Evolutionary conservation across 192 early-diverging fungal genomes (phyloP), one percentile per base, ranked within the genome.

Genomic region (Radiomyces spectabilis): DNA sequence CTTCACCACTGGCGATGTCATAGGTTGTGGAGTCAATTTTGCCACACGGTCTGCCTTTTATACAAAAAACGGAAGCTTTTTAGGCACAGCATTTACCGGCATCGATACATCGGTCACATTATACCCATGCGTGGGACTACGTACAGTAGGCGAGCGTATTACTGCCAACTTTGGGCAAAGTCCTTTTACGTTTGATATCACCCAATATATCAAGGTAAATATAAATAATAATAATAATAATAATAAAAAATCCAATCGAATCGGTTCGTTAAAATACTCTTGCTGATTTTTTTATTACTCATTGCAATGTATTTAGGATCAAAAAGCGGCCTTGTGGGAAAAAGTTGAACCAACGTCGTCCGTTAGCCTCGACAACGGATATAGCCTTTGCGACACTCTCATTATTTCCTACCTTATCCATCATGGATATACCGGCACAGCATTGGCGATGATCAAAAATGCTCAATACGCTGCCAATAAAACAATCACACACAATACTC

Each of bases 1-100:
- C 15, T 99, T 85, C 55, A 85, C 86, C 19, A 94, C 89, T 3
- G 88, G 87, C 24, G 96, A 99, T 68, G 79, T 80, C 2, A 82
- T 96, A 41, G 96, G 96, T 15, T 97, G 95, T 61, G 79, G 91
- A 9, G 63, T 99, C 30, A 92, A 99, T 65, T 94, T 94, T 71
- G 56, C 73, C 51, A 69, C 77, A 50, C 75, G 68, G 44, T 73
- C 81, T 7, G 66, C 85, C 4, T 94, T 93, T 57, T 99, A 89
- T 64, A 97, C 93, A 13, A 94, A 88, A 59, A 97, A 97, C 66
- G 96, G 96, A 15, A 61, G 76, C 9, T 74, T 76, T 55, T 78
- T 91, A 22, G 78, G 82, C 3, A 66, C 71, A 19, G 80, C 84
- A 7, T 84, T 84, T 57, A 43, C 51, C 5, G 40, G 41, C 9